Evolutionary conservation across 2,329 filamentous ascomycete species (phyloP), one percentile per base, ranked within the genome.

Genomic region (Epichloe glyceriae): DNA sequence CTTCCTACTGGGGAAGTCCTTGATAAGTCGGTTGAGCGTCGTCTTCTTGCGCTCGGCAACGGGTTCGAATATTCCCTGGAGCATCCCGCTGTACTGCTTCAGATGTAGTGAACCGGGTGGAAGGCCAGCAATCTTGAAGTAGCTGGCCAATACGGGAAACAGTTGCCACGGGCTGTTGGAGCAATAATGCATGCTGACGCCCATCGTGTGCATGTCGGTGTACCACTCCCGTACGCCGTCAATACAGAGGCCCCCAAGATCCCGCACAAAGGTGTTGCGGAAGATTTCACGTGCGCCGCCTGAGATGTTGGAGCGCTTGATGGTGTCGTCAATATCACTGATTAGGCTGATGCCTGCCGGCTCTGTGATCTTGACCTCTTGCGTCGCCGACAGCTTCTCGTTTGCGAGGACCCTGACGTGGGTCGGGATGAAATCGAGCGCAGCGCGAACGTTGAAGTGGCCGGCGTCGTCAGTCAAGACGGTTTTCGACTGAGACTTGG

Each of bases 131-230:
- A 85, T 69, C 56, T 83, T 81, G 65, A 97, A 95, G 64, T 86
- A 98, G 49, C 80, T 88, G 5, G 87, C 85, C 11, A 98, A 72
- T 2, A 97, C 81, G 0, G 93, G 93, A 60, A 88, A 98, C 6
- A 98, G 76, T 64, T 98, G 94, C 94, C 94, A 98, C 0, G 93
- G 93, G 47, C 91, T 95, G 67, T 98, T 98, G n/a, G 93, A 98
- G 56, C 95, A 94, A 65, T 98, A 98, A 64, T 98, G 94, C 49
- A 98, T 78, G 59, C 83, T 80, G 22, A 97, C 91, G 17, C 90
- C 89, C 70, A 91, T 80, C 19, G 82, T 74, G 39, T 85, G 77
- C 68, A 98, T 75, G 19, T 74, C 74, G 37, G 74, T 80, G 63
- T 97, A 98, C 91, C 93, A 97, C 55, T 94, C 88, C 52, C 75